Base-by-base conservation (phyloP, 2,329 filamentous ascomycete species). In the Fusarium nanum region DNA sequence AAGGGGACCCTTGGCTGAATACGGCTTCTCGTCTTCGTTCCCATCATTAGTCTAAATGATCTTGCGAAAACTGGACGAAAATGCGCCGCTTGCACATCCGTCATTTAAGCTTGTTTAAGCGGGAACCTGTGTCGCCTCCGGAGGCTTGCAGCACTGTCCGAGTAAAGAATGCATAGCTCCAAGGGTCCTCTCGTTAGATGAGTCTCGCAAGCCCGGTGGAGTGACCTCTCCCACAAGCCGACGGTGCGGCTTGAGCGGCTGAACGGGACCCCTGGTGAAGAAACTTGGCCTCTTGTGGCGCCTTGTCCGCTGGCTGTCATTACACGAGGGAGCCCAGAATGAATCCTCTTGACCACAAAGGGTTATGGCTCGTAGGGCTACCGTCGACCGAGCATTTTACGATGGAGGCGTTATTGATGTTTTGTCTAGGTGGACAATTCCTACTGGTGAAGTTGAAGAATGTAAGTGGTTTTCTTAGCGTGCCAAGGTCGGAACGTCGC, bases 91-190 rank as follows among this genome's bases (percentile, higher is more conserved):
- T 47, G 41, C 46, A 47, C 9, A 8, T 10, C 48, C 55, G 8
- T n/a, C 27, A 64, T 50, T 71, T 70, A 70, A 70, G 67, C 67
- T 70, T 70, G 67, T 70, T 70, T 71, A 18, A 34, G 44, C 54
- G 49, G 49, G 7, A 28, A 70, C 40, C n/a, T 45, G 49, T 16
- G n/a, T 47, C 48, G 25, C 28, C 25, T 25, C 13, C 30, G 40
- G 37, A 37, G 41, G 44, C 48, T 70, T 53, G 42, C 44, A 67
- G 59, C 7, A 45, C 47, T 47, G 27, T 8, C 34, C 48, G 37
- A 46, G 40, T 34, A 18, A 45, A 20, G 12, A 40, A 53, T 13
- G 23, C 27, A 46, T 49, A 18, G 32, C n/a, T 44, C 23, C 47
- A 53, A 47, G 53, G 46, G 34, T 32, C 44, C 27, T 34, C n/a